Percentiles rank a stretch among this genome's conserved stretches.
Evolutionary conservation across 1,284 basidiomycete genomes (phyloP).

Genomic region (Trichosporon asahii): DNA sequence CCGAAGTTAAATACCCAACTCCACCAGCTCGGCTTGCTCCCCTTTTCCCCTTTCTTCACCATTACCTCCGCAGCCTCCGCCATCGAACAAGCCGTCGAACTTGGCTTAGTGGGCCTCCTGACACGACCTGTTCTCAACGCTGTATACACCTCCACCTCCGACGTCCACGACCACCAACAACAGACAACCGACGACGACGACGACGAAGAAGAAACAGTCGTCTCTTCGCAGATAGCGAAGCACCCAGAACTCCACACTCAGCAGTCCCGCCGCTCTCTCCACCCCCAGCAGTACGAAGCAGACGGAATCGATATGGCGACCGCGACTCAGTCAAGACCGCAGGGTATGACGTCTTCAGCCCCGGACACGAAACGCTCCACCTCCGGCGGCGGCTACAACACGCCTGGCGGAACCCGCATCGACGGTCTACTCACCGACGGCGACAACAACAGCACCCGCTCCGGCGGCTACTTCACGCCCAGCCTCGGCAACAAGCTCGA

Average conservation of each 20-base stretch:
- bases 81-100: slow-evolving; percentile 40
- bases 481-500: slow-evolving; percentile 13
- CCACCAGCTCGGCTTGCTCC: not conserved
- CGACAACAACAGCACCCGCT: not conserved
- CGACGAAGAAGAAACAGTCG: not conserved
- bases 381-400: not conserved
- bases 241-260: not conserved
- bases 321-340: not conserved
- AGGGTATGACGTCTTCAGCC: not conserved
- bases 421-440: not conserved
- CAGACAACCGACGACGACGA: slow-evolving; percentile 8
- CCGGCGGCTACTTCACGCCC: slow-evolving; percentile 7
- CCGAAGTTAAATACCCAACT: not conserved
- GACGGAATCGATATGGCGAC: slow-evolving; percentile 4
- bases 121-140: slow-evolving; percentile 47
- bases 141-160: slow-evolving; percentile 34
- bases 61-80: slow-evolving; percentile 22
- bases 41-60: slow-evolving; percentile 6
- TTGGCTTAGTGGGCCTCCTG: slow-evolving; percentile 48
- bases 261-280: not conserved
- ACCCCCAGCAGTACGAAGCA: not conserved
- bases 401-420: not conserved
- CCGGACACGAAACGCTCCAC: not conserved
- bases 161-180: not conserved
- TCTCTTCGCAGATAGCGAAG: not conserved